These are phyloP conservation scores for Leptodermis oblonga DNA, from an alignment of 257 asterid species.

Conservation along the genomic window DNA sequence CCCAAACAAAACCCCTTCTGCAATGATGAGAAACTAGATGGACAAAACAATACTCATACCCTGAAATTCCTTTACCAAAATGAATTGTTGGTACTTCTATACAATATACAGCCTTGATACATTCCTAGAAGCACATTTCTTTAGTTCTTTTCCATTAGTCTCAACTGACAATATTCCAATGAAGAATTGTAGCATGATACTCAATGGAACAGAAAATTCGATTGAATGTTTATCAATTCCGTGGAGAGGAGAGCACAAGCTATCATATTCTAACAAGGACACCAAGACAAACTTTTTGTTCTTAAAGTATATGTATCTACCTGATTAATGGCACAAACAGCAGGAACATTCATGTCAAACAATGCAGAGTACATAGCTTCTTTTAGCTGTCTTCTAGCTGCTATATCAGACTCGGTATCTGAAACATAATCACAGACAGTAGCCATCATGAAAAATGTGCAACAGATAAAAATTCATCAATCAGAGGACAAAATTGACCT, in stretches of 20 bases:
- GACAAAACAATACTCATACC: background rate
- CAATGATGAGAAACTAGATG: background rate
- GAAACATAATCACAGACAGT: constrained; percentile 15
- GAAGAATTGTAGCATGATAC: background rate
- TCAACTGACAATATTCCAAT: background rate
- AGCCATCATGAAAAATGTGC: constrained; percentile 1
- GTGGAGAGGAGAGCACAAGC: background rate
- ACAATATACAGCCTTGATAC: background rate
- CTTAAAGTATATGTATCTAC: constrained; percentile 25
- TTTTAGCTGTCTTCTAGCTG: constrained; percentile 70
- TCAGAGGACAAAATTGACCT: background rate
- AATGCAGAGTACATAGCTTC: constrained; percentile 73
- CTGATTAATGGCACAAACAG: constrained; percentile 97
- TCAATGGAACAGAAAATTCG: background rate
- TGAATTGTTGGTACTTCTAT: background rate
- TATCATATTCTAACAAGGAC: background rate
- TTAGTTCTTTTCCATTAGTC: background rate
- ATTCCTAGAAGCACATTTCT: background rate
- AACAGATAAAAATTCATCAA: background rate
- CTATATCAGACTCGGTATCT: constrained; percentile 77
- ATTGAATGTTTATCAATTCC: background rate
- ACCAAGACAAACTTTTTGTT: background rate
- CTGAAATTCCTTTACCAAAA: background rate
- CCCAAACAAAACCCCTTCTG: background rate
- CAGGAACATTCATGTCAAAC: constrained; percentile 94